Evolutionary conservation across 2,329 filamentous ascomycete genomes (phyloP), one percentile per base, ranked within the genome.

Genomic region (Conoideocrella luteorostrata): DNA sequence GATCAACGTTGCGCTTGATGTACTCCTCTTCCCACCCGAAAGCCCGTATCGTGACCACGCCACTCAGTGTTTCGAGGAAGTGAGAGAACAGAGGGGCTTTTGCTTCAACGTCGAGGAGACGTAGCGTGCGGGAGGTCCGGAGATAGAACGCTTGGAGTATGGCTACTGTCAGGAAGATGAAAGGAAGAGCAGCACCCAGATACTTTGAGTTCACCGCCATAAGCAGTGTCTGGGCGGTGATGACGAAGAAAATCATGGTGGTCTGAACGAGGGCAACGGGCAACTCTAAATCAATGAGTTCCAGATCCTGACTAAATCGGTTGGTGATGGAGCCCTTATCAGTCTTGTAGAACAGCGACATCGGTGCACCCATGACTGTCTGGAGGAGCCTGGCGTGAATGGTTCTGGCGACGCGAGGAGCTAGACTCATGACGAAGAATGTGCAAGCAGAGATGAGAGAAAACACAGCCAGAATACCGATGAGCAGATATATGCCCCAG

Each of bases 291-390:
- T 72, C 69, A 4, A 72, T 53, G 0, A 72, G 54, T 2, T 57
- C 61, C 49, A 70, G 55, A 23, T 74, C 71, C 46, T 73, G 70
- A 0, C 66, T 68, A 48, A 74, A 74, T 5, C 68, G 49, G 18
- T 71, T 72, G 5, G 63, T 65, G 22, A 68, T 57, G 2, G 62
- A 51, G 2, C 70, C 70, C 0, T 57, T 56, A 44, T 73, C 70
- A 0, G 65, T 71, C 0, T 46, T 59, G 1, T 64, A 62, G 39
- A 71, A 69, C 47, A 71, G 70, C 6, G 50, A 50, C 29, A 74
- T 46, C 1, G 69, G 65, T 1, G 69, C 70, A 2, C 52, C 52
- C 10, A 66, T 50, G 1, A 68, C 53, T 0, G 63, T 65, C 2
- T 39, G 43, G 15, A 70, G 54, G 5, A 63, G 57, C 1, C 47